phyloP scores from a whole-genome alignment of 257 asterid species.

The Gentiana macrophylla region DNA sequence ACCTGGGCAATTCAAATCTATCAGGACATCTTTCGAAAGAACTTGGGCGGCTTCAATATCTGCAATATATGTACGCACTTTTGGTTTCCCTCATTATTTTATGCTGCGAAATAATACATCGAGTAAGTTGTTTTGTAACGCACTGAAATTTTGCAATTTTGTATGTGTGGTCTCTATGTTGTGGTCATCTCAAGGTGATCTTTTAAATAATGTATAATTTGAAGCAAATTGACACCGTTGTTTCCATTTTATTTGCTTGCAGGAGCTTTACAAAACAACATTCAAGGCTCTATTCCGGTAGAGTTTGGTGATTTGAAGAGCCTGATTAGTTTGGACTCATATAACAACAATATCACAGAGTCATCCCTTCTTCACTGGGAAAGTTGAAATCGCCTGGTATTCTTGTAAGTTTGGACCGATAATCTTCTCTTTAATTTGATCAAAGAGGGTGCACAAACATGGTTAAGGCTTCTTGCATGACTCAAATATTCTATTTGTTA shows the following conservation, averaged over 20 bases:
- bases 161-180: neutral
- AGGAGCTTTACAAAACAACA: constrained; percentile 92
- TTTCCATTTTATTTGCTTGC: constrained; percentile 9
- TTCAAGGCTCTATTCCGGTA: constrained; percentile 71
- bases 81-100: neutral
- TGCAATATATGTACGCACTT: constrained; percentile 61
- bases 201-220: neutral
- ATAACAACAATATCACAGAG: constrained; percentile 77
- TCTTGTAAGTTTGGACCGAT: constrained; percentile 52
- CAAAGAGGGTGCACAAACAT: no score
- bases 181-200: neutral
- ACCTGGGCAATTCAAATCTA: constrained; percentile 69
- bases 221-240: constrained; percentile 1
- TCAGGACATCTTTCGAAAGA: constrained; percentile 66
- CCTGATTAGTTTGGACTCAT: constrained; percentile 86
- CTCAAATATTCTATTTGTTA: no score
- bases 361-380: constrained; percentile 65
- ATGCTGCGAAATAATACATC: no score
- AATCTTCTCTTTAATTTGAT: no score
- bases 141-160: no score
- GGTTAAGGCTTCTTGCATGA: no score
- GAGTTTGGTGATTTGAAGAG: constrained; percentile 82
- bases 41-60: constrained; percentile 64
- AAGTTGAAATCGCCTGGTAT: constrained; percentile 75
- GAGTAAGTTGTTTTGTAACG: no score